Evolutionary conservation across 352 stramenopile genomes (phyloP).

Genomic region (Phytophthora podocarpi): DNA sequence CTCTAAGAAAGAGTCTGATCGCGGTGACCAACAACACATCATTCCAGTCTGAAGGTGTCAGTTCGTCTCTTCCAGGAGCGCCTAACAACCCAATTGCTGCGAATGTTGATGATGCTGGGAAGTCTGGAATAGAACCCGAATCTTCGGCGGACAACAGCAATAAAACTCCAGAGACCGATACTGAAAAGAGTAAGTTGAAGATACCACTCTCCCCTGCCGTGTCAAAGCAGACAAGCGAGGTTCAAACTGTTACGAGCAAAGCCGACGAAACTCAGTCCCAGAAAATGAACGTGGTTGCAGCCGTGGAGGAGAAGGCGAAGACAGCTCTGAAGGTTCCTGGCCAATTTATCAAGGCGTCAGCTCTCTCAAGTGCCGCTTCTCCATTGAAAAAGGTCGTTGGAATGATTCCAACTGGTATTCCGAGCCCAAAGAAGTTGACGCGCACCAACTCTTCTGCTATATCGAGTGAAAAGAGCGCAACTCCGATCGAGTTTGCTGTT

Average conservation of each 20-base stretch:
- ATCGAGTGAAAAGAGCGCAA: constrained; percentile 40
- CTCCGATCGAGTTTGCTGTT: constrained; percentile 29
- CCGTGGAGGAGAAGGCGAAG: constrained; percentile 30
- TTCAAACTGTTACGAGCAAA: constrained; percentile 7
- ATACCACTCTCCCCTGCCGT: no score
- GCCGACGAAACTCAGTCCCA: constrained; percentile 12
- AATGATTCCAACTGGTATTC: constrained; percentile 16
- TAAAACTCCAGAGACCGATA: neutral
- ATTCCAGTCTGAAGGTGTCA: neutral
- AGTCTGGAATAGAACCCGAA: neutral
- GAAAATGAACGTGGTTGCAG: neutral
- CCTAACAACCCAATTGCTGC: constrained; percentile 6
- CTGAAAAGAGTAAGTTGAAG: constrained; percentile 20
- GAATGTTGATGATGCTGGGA: neutral
- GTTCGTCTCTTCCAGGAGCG: neutral
- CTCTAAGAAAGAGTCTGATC: constrained; percentile 16
- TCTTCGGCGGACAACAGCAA: neutral
- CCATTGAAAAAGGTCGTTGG: constrained; percentile 36
- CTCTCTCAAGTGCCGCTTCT: constrained; percentile 15
- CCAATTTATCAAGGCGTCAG: constrained; percentile 48
- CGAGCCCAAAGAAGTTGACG: constrained; percentile 42
- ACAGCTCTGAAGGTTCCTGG: constrained; percentile 43
- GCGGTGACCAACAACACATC: neutral
- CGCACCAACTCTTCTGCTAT: constrained; percentile 11
- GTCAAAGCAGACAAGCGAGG: constrained; percentile 6